phyloP scores from a whole-genome alignment of 805 yeast species.

The Metschnikowia kunwiensis region DNA sequence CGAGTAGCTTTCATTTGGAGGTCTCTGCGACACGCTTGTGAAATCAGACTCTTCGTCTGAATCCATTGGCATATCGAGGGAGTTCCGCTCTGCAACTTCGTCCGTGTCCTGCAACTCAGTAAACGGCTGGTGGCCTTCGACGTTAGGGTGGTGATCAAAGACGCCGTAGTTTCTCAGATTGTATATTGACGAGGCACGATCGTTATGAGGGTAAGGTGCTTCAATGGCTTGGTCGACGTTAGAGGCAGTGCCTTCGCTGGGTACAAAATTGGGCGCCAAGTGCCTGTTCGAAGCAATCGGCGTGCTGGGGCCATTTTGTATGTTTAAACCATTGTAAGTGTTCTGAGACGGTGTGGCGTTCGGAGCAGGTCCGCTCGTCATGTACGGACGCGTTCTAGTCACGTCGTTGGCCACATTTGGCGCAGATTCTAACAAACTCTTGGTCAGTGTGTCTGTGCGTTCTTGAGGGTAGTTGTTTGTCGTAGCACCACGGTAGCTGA shows the following conservation, averaged over 20 bases:
- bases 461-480: constrained; percentile 3
- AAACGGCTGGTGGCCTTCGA: constrained; percentile 45
- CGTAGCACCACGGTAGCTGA: constrained; percentile 13
- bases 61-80: constrained; percentile 18
- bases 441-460: constrained; percentile 10
- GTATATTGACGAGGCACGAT: constrained; percentile 18
- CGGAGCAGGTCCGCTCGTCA: constrained; percentile 1
- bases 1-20: constrained; percentile 49
- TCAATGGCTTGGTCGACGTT: constrained; percentile 18
- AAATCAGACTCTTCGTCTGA: constrained; percentile 58
- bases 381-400: constrained; percentile 18
- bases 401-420: constrained; percentile 36
- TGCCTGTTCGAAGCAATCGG: constrained; percentile 31
- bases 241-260: constrained; percentile 28
- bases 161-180: constrained; percentile 28
- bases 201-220: constrained; percentile 26
- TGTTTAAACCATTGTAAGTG: constrained; percentile 17
- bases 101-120: constrained; percentile 34
- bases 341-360: constrained; percentile 1
- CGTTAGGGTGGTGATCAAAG: constrained; percentile 45
- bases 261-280: constrained; percentile 31
- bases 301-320: constrained; percentile 33
- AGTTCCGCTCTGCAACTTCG: constrained; percentile 9
- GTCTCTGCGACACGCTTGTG: constrained; percentile 78
- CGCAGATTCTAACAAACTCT: constrained; percentile 30